Conservation (phyloP, 805 yeast genomes). For the Wickerhamomyces silvicola region DNA sequence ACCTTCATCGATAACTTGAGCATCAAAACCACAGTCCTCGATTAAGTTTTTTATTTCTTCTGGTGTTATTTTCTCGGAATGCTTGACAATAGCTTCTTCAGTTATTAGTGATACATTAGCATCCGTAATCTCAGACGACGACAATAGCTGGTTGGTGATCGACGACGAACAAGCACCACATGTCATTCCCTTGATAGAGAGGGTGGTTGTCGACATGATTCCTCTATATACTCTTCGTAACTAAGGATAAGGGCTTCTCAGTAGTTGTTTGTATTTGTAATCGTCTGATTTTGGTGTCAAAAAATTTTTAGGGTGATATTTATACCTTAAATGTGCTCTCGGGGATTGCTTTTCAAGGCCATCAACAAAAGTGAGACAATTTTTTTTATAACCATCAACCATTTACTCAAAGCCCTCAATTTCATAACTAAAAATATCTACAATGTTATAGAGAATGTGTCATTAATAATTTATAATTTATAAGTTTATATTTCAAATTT, state of each 20-base stretch:
- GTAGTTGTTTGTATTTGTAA: no score
- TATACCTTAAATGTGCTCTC: no score
- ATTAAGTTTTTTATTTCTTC: conserved; percentile 41
- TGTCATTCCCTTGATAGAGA: conserved; percentile 66
- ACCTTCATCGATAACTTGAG: no score
- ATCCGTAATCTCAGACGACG: conserved; percentile 40
- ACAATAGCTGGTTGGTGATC: conserved; percentile 50
- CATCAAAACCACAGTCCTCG: conserved; percentile 62
- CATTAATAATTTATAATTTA: no score
- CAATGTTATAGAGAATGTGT: not conserved
- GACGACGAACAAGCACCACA: conserved; percentile 79
- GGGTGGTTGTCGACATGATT: conserved; percentile 8
- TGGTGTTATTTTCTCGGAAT: conserved; percentile 27
- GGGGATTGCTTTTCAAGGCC: no score
- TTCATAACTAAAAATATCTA: not conserved
- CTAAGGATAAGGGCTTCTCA: no score
- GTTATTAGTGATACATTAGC: conserved; percentile 72
- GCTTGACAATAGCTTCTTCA: conserved; percentile 59
- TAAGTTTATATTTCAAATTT: conserved; percentile 2
- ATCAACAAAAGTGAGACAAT: no score
- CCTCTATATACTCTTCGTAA: no score
- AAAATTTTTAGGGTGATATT: no score
- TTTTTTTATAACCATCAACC: no score
- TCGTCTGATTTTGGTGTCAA: no score
- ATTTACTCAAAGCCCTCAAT: not conserved